phyloP scores from a whole-genome alignment of 768 basidiomycete species.

The Tricholoma terreum region DNA sequence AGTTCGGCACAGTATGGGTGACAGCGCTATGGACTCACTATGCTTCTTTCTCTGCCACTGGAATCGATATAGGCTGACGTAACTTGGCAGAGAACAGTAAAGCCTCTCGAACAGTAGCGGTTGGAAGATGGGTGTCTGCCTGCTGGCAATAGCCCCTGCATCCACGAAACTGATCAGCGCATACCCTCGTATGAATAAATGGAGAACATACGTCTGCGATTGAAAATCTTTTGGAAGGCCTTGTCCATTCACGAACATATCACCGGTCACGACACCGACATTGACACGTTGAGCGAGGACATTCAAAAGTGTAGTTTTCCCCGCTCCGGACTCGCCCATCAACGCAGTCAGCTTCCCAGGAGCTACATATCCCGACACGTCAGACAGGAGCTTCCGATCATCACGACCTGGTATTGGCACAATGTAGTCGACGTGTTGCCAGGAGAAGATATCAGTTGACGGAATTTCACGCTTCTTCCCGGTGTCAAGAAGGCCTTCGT shows the following conservation, averaged over 20 bases:
- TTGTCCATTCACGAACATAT: conserved; percentile 54
- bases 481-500: conserved; percentile 17
- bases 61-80: conserved; percentile 66
- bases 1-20: background rate
- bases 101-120: conserved; percentile 78
- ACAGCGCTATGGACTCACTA: conserved; percentile 48
- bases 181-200: background rate
- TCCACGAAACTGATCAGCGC: background rate
- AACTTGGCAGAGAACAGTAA: conserved; percentile 76
- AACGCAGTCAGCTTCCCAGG: conserved; percentile 79
- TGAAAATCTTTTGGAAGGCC: conserved; percentile 54
- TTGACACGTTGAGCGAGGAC: conserved; percentile 50
- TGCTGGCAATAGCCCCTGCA: conserved; percentile 82
- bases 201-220: conserved; percentile 48
- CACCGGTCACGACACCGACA: conserved; percentile 48
- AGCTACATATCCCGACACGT: conserved; percentile 75
- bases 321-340: conserved; percentile 60
- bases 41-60: conserved; percentile 68
- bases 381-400: conserved; percentile 53
- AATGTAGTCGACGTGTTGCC: conserved; percentile 67
- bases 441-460: conserved; percentile 71
- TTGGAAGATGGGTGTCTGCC: conserved; percentile 76
- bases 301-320: conserved; percentile 59
- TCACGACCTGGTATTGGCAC: conserved; percentile 49
- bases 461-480: conserved; percentile 37